phyloP scores from a whole-genome alignment of 2,329 filamentous ascomycete species.

The Phoma herbarum region DNA sequence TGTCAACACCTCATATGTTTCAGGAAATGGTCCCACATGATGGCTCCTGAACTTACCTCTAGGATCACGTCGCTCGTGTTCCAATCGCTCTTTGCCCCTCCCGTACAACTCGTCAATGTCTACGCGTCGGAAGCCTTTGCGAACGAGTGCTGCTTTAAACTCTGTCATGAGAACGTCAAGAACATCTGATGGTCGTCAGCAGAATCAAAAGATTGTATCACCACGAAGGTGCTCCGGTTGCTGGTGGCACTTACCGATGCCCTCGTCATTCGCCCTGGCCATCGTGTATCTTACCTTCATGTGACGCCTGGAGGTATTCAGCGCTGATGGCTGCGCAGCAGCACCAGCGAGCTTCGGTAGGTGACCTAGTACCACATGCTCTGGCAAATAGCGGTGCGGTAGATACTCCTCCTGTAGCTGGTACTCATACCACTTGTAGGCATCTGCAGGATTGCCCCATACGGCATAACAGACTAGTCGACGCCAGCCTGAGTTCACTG shows the following conservation, averaged over 20 bases:
- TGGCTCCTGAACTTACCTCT: constrained; percentile 19
- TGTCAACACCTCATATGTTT: constrained; percentile 28
- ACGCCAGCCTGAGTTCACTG: constrained; percentile 23
- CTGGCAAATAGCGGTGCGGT: constrained; percentile 37
- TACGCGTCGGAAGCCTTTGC: constrained; percentile 28
- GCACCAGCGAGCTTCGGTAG: constrained; percentile 25
- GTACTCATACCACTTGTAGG: constrained; percentile 45
- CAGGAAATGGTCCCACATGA: neutral
- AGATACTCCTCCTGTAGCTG: constrained; percentile 37
- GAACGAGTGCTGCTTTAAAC: constrained; percentile 28
- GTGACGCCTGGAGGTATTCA: constrained; percentile 20
- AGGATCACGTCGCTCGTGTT: constrained; percentile 29
- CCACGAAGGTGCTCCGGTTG: neutral
- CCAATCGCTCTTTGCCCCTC: constrained; percentile 26
- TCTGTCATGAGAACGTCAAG: constrained; percentile 39
- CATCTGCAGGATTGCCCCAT: constrained; percentile 41
- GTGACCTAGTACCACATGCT: constrained; percentile 36
- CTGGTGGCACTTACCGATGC: constrained; percentile 28
- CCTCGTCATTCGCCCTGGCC: constrained; percentile 38
- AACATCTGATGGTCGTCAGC: constrained; percentile 32
- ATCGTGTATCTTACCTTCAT: constrained; percentile 33
- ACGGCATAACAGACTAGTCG: constrained; percentile 37
- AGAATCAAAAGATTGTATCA: neutral
- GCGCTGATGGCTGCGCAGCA: constrained; percentile 21
- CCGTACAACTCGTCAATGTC: constrained; percentile 29